Base-by-base conservation (phyloP, 2,329 filamentous ascomycete genomes). In the Colletotrichum melonis region DNA sequence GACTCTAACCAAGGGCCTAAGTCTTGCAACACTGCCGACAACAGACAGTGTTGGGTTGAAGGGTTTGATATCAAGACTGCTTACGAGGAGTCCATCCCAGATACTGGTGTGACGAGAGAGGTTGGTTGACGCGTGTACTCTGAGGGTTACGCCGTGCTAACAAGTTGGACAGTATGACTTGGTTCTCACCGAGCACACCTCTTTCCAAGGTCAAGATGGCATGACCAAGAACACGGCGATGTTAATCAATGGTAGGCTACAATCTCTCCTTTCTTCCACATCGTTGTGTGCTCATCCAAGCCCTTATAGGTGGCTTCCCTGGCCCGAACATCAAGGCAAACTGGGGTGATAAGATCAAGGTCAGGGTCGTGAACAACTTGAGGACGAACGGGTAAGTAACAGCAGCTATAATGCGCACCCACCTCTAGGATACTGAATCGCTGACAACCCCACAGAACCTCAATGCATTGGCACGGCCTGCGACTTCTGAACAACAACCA, bases 291-390 rank as follows among this genome's bases (percentile, higher is more conserved):
- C 62, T 73, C 14, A 65, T n/a, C 9, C 49, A 32, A 0, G 9
- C 16, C 24, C 5, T 4, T 19, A 6, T 8, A 76, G 76, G 75
- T 9, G 60, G 72, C 26, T 77, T 77, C 32, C 76, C 76, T 22
- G 90, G 90, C 1, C 90, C 90, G 1, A 84, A 83, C 5, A 88
- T 92, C 42, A 80, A 83, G 16, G 88, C 85, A 16, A 80, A 88
- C 69, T 89, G 87, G 86, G 88, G 87, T 35, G 87, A 89, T 74
- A 80, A 74, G 7, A 81, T 88, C 42, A 81, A 92, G 60, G 87
- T 94, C 63, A 90, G 89, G 28, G 88, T 94, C 69, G 86, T 89
- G 81, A 95, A 95, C 80, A 86, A 89, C n/a, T 86, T 94, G 2
- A 85, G 85, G 16, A 81, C 78, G 38, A 85, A 84, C 75, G 81